phyloP scores from a whole-genome alignment of 1,284 basidiomycete genomes.

The Ceratobasidium sp. region DNA sequence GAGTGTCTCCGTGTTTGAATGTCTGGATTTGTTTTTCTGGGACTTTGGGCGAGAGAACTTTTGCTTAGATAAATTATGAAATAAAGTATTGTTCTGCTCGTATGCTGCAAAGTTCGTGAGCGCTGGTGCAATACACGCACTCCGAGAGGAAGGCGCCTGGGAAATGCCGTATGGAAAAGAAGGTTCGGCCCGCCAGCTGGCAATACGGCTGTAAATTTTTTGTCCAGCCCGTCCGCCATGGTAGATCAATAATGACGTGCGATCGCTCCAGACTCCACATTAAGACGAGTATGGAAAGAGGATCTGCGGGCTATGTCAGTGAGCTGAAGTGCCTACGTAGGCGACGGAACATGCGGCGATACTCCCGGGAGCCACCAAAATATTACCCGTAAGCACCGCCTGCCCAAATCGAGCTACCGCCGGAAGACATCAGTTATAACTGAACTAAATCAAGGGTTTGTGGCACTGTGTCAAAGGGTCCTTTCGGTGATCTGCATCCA shows the following conservation, averaged over 20 bases:
- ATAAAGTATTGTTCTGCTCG: neutral
- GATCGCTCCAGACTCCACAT: neutral
- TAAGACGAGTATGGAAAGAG: neutral
- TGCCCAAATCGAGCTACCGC: neutral
- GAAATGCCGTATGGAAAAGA: too few species aligned
- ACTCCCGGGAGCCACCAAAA: too few species aligned
- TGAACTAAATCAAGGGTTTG: conserved; percentile 13
- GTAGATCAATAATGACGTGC: conserved; percentile 16
- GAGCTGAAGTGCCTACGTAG: neutral
- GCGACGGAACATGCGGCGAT: conserved; percentile 28
- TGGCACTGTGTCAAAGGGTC: neutral
- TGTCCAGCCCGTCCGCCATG: neutral
- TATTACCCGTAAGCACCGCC: conserved; percentile 14
- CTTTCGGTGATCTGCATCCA: neutral
- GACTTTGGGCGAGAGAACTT: neutral
- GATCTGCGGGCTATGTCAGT: conserved; percentile 18
- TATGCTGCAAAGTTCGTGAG: neutral
- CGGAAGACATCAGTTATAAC: neutral
- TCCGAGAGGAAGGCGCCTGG: too few species aligned
- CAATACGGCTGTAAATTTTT: neutral
- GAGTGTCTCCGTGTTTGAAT: neutral
- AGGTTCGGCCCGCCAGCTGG: too few species aligned
- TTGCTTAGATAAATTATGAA: neutral
- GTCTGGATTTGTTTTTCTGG: neutral
- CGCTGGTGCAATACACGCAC: too few species aligned